Evolutionary conservation across 139 green algal species (phyloP).

Genomic region (Chlamydomonas sp.): DNA sequence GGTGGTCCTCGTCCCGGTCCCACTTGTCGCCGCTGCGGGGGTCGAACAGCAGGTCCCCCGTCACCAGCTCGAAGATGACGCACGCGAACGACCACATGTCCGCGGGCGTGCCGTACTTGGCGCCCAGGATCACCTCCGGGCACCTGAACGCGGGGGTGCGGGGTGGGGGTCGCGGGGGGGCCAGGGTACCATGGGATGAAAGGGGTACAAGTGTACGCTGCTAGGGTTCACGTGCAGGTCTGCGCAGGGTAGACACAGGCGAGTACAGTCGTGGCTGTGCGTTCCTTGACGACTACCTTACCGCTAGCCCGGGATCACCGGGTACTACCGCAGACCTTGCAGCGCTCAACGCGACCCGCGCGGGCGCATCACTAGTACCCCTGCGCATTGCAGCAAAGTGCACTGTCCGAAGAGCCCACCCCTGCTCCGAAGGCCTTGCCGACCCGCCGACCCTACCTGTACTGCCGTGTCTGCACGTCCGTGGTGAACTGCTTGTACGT

Average conservation of each 20-base stretch:
- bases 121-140: constrained; percentile 66
- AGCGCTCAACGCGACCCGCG: no score
- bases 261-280: no score
- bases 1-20: constrained; percentile 96
- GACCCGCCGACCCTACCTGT: constrained; percentile 73
- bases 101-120: constrained; percentile 87
- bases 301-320: no score
- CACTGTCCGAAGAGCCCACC: background rate
- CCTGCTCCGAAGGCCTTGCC: background rate
- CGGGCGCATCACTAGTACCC: no score
- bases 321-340: no score
- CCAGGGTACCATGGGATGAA: no score
- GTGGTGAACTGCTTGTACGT: constrained; percentile 96
- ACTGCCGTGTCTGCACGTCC: constrained; percentile 98
- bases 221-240: no score
- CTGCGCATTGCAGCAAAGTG: background rate
- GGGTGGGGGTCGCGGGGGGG: no score
- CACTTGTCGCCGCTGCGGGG: constrained; percentile 76
- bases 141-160: constrained; percentile 29
- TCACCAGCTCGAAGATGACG: constrained; percentile 98
- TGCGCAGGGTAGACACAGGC: no score
- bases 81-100: constrained; percentile 99
- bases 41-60: constrained; percentile 98
- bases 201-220: no score
- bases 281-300: no score